Conservation (phyloP, 1,139 yeast genomes). For the Lodderomyces metapsilosis region DNA sequence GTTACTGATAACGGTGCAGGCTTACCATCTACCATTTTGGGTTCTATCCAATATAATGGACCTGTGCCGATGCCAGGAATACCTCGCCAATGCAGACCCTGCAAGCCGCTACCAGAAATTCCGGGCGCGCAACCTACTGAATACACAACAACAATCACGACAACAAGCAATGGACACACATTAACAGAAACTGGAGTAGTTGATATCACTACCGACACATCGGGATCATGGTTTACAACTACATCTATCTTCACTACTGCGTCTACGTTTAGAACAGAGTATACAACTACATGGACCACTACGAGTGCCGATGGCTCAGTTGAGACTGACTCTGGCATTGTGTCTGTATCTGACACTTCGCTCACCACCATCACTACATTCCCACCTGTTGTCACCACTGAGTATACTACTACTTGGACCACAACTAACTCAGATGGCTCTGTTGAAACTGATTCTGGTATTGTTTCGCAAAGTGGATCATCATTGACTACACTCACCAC, state of each 20-base stretch:
- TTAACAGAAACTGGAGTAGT: conserved; percentile 13
- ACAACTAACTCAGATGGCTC: conserved; percentile 6
- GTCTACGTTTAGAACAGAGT: conserved; percentile 2
- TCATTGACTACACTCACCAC: no score
- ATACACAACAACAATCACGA: conserved; percentile 4
- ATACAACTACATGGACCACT: conserved; percentile 5
- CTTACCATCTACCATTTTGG: conserved; percentile 11
- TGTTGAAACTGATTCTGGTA: conserved; percentile 7
- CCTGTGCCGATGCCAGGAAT: conserved; percentile 18
- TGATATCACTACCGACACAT: conserved; percentile 5
- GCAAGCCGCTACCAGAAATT: conserved; percentile 16
- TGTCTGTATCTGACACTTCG: conserved; percentile 8
- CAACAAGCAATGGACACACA: conserved; percentile 4
- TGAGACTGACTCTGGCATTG: conserved; percentile 17
- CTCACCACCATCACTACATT: conserved; percentile 4
- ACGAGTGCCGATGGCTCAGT: conserved; percentile 7
- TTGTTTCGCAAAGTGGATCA: neutral
- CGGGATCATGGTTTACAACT: conserved; percentile 8
- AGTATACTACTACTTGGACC: conserved; percentile 7
- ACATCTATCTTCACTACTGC: conserved; percentile 9
- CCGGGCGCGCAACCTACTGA: conserved; percentile 10
- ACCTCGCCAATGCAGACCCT: conserved; percentile 17
- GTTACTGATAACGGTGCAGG: conserved; percentile 19
- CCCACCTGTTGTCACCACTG: conserved; percentile 1
- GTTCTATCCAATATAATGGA: conserved; percentile 19